A percentile compares a stretch with the other conserved stretches of the same genome.
These are phyloP conservation scores for Calonectria hongkongensis DNA, from an alignment of 2,329 filamentous ascomycete genomes.

Conservation along the genomic window DNA sequence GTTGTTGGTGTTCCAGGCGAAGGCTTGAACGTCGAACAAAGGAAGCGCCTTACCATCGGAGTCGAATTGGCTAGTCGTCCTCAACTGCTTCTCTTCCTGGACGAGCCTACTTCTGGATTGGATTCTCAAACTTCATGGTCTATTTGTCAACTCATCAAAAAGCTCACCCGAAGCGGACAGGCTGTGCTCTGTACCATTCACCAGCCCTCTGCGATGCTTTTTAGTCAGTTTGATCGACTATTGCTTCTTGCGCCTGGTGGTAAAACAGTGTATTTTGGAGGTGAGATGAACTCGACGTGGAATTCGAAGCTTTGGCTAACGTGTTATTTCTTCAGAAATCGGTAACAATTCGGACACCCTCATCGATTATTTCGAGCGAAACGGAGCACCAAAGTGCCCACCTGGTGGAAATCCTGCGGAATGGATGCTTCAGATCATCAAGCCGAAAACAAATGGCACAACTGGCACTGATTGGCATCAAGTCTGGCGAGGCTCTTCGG, in stretches of 20 bases:
- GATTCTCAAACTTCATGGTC: slow-evolving; percentile 96
- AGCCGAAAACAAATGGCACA: slow-evolving; percentile 65
- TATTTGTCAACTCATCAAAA: slow-evolving; percentile 90
- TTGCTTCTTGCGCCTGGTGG: slow-evolving; percentile 86
- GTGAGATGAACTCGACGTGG: not conserved
- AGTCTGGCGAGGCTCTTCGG: slow-evolving; percentile 2
- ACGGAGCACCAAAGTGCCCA: slow-evolving; percentile 62
- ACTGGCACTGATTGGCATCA: slow-evolving; percentile 65
- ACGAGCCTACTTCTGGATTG: slow-evolving; percentile 96
- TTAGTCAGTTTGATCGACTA: slow-evolving; percentile 90
- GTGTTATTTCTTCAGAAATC: not conserved
- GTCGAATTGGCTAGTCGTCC: slow-evolving; percentile 96
- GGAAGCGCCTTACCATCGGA: slow-evolving; percentile 90
- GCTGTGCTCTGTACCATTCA: slow-evolving; percentile 97
- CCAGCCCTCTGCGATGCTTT: slow-evolving; percentile 94
- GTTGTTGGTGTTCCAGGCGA: slow-evolving; percentile 93
- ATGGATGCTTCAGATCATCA: slow-evolving; percentile 73
- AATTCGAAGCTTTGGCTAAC: not conserved
- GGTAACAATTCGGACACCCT: slow-evolving; percentile 2
- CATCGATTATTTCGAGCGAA: slow-evolving; percentile 81
- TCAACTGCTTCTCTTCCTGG: slow-evolving; percentile 90
- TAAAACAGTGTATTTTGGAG: slow-evolving; percentile 86
- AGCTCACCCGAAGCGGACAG: slow-evolving; percentile 90
- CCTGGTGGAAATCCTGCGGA: slow-evolving; percentile 77
- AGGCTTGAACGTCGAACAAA: slow-evolving; percentile 83